Evolutionary conservation across 108 stramenopile genomes (phyloP).

Genomic region (Pseudonitzschia multistriata): DNA sequence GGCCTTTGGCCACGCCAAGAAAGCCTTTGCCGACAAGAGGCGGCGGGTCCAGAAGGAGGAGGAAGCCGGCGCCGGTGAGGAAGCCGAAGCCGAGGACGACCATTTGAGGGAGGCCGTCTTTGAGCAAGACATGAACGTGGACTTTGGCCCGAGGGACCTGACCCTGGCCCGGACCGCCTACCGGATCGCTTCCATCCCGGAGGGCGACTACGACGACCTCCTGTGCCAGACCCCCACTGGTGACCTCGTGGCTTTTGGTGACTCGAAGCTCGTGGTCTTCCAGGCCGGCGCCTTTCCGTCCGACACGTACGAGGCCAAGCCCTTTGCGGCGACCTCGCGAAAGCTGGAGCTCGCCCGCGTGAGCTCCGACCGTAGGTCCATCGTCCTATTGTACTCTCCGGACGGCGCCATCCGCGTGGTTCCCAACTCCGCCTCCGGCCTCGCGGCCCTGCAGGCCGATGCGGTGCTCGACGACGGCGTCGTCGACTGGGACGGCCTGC

Average conservation of each 20-base stretch:
- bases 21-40: conserved; percentile 12
- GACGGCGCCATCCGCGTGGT: conserved; percentile 34
- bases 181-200: conserved; percentile 50
- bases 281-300: conserved; percentile 49
- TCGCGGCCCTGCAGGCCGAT: conserved; percentile 22
- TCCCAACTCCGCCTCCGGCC: conserved; percentile 22
- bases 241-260: conserved; percentile 36
- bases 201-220: conserved; percentile 41
- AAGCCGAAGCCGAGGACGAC: conserved; percentile 6
- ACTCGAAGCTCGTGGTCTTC: conserved; percentile 23
- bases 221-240: conserved; percentile 52
- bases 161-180: conserved; percentile 64
- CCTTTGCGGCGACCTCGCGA: conserved; percentile 11
- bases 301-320: conserved; percentile 30
- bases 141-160: conserved; percentile 39
- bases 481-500: conserved; percentile 37
- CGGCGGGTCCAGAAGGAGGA: not conserved
- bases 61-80: not conserved
- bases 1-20: conserved; percentile 29
- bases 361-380: conserved; percentile 38
- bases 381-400: conserved; percentile 37
- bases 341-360: conserved; percentile 16
- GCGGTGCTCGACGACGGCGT: conserved; percentile 33
- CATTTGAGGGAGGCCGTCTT: conserved; percentile 15
- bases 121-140: conserved; percentile 47